phyloP scores from a whole-genome alignment of 257 asterid species.

The Linaria vulgaris region DNA sequence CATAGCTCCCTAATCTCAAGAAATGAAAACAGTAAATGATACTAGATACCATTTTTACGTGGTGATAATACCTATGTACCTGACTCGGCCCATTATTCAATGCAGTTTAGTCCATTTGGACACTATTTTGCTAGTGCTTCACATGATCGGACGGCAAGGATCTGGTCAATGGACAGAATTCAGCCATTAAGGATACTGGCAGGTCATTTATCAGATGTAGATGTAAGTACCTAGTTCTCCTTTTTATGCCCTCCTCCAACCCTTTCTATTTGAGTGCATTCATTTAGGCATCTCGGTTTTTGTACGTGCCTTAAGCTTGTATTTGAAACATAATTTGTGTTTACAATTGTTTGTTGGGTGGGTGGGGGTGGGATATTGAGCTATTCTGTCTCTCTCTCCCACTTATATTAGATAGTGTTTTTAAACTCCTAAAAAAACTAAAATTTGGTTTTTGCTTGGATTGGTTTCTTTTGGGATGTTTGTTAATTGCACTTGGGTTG shows the following conservation, averaged over 20 bases:
- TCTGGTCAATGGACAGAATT: constrained; percentile 92
- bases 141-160: constrained; percentile 95
- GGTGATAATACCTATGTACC: constrained; percentile 21
- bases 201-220: constrained; percentile 97
- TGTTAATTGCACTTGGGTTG: too few species aligned
- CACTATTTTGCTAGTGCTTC: constrained; percentile 99
- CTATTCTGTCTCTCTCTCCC: too few species aligned
- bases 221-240: constrained; percentile 55
- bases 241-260: not conserved
- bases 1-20: too few species aligned
- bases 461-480: too few species aligned
- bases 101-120: constrained; percentile 97
- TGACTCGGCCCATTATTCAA: too few species aligned
- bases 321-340: not conserved
- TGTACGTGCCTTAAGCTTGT: not conserved
- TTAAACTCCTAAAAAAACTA: too few species aligned
- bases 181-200: constrained; percentile 97
- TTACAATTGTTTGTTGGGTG: too few species aligned
- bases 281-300: not conserved
- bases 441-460: too few species aligned
- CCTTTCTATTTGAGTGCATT: not conserved
- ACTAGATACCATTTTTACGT: not conserved
- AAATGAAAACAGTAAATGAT: too few species aligned
- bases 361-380: too few species aligned
- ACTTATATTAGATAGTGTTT: too few species aligned